Base-by-base conservation (phyloP, 2,329 filamentous ascomycete species). In the Penicillium sumatraense region DNA sequence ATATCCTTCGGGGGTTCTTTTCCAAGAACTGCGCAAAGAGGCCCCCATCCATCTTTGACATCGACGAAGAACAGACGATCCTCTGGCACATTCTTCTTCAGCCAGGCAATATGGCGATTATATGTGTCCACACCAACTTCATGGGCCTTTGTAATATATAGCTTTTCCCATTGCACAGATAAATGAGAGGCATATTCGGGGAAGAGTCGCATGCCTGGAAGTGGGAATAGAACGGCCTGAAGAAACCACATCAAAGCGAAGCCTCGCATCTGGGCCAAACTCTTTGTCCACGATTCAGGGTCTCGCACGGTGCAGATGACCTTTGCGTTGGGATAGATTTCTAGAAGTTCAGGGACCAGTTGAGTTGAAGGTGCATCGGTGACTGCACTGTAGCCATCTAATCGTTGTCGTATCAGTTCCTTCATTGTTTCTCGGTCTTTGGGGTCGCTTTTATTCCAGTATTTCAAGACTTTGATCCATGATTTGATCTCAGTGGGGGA, bases 291-390 rank as follows among this genome's bases (percentile, higher is more conserved):
- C n/a, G 66, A 68, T 20, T 75, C 69, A 8, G 72, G 62, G 53
- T 80, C 76, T n/a, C 72, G 53, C 13, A 42, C 62, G 14, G 72
- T 75, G 49, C 72, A 69, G 20, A 82, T 73, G 1, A 81, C 77
- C 42, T 75, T 75, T 9, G 78, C 78, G 40, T 81, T 71, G 0
- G 80, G 80, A 54, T 81, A 81, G 6, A 80, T 58, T 51, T 77
- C 72, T 40, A 81, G 59, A 24, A 82, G 63, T 49, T 81, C 78
- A n/a, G 72, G 67, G 31, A 80, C 66, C 16, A 80, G 74, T 45
- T 71, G 65, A 16, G 68, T 69, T 5, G 67, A 68, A 0, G 80
- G 79, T 23, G 71, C 59, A 58, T 82, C 80, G 26, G 78, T 77
- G 21, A 74, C 69, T 11, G 72, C 78, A 5, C 73, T 74, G 56